Percentiles rank a stretch among this genome's conserved stretches.
phyloP scores from a whole-genome alignment of 1,284 basidiomycete genomes.

The Fomitopsis schrenkii region DNA sequence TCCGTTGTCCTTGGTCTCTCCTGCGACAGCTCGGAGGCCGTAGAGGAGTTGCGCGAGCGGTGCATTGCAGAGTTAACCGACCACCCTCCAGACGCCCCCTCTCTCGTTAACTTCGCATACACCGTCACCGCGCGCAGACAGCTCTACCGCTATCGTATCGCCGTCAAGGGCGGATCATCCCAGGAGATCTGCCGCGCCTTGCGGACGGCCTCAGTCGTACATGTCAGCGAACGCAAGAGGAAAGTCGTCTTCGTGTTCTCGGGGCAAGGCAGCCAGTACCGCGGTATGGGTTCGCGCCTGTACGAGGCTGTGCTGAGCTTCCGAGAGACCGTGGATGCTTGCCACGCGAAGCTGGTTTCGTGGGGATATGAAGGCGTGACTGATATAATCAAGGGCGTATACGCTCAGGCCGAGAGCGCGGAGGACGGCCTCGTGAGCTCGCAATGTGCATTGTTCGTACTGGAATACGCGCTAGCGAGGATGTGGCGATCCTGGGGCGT shows the following conservation, averaged over 20 bases:
- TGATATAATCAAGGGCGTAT: constrained; percentile 35
- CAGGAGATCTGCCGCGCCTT: constrained; percentile 45
- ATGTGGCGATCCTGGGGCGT: constrained; percentile 69
- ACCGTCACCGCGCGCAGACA: constrained; percentile 62
- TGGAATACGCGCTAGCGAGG: constrained; percentile 56
- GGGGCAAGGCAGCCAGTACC: constrained; percentile 64
- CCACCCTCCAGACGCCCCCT: constrained; percentile 18
- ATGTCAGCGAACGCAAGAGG: constrained; percentile 23
- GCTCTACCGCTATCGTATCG: constrained; percentile 48
- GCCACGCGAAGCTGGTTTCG: constrained; percentile 44
- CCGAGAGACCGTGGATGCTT: constrained; percentile 47
- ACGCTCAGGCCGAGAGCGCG: constrained; percentile 4
- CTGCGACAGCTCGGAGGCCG: constrained; percentile 45
- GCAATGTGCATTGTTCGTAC: constrained; percentile 53
- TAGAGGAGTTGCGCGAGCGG: constrained; percentile 42
- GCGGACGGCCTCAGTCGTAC: constrained; percentile 27
- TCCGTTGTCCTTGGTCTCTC: constrained; percentile 53
- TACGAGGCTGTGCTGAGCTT: constrained; percentile 48
- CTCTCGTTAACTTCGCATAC: constrained; percentile 53
- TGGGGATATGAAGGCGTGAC: constrained; percentile 50
- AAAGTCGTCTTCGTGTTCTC: constrained; percentile 62
- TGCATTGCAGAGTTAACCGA: constrained; percentile 44
- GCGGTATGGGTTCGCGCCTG: constrained; percentile 57
- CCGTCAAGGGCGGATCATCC: constrained; percentile 37
- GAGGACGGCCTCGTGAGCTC: constrained; percentile 38